phyloP scores from a whole-genome alignment of 2,329 filamentous ascomycete genomes.

The Metarhizium rileyi region DNA sequence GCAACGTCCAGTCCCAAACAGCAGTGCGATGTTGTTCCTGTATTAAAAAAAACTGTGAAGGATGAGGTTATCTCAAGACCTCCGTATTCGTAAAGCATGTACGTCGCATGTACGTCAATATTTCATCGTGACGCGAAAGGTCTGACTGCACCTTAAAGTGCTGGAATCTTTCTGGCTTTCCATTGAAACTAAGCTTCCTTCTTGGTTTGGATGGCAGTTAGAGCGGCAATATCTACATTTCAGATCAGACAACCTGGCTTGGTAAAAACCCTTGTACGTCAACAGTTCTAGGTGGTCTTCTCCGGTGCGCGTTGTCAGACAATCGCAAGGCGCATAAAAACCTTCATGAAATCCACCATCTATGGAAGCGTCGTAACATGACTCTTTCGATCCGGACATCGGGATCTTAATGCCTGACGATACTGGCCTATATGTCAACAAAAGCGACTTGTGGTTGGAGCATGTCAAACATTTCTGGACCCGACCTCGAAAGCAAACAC shows the following conservation, averaged over 20 bases:
- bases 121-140: too few relatives aligned
- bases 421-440: conserved; percentile 20
- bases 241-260: conserved; percentile 24
- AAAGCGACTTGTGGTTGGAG: conserved; percentile 23
- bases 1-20: too few relatives aligned
- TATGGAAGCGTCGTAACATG: conserved; percentile 29
- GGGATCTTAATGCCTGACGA: conserved; percentile 21
- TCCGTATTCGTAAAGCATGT: too few relatives aligned
- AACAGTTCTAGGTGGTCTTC: conserved; percentile 31
- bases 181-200: conserved; percentile 17
- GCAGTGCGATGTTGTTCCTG: too few relatives aligned
- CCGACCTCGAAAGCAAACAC: conserved; percentile 31
- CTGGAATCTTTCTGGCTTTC: background rate
- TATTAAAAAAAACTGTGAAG: too few relatives aligned
- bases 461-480: conserved; percentile 28
- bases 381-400: conserved; percentile 18
- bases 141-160: background rate
- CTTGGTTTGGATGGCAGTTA: conserved; percentile 27
- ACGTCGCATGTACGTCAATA: too few relatives aligned
- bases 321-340: conserved; percentile 27
- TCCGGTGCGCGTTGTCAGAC: conserved; percentile 26
- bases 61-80: too few relatives aligned
- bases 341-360: conserved; percentile 29
- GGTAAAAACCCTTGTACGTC: conserved; percentile 26
- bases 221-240: conserved; percentile 25